Conservation (phyloP, 305 asterid species). For the Rubia balearica region DNA sequence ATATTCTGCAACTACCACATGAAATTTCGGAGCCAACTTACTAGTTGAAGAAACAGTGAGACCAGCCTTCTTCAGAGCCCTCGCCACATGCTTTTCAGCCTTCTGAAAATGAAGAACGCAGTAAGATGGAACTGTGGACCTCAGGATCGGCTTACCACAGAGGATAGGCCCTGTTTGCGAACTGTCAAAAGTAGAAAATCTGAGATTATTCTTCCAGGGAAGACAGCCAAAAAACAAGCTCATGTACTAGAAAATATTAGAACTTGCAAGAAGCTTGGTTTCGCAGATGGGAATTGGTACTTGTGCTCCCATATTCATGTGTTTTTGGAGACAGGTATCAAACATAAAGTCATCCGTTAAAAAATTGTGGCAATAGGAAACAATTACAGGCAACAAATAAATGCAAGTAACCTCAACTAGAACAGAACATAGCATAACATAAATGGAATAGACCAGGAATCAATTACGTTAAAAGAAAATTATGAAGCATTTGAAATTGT, state of each 20-base stretch:
- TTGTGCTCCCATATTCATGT: not conserved
- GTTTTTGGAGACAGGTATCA: not conserved
- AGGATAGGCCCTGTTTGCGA: constrained; percentile 71
- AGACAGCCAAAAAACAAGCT: not conserved
- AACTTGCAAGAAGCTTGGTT: not conserved
- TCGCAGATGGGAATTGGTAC: not conserved
- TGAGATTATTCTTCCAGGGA: constrained; percentile 3
- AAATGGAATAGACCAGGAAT: not conserved
- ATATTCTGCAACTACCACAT: constrained; percentile 53
- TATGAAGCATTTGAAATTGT: not conserved
- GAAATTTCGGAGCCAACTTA: constrained; percentile 72
- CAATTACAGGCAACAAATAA: not conserved
- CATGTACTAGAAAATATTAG: not conserved
- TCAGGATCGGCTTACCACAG: constrained; percentile 70
- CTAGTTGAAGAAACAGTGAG: constrained; percentile 56
- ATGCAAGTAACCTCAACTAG: not conserved
- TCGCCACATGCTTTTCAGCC: constrained; percentile 68
- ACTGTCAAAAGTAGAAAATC: constrained; percentile 31
- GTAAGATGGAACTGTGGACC: constrained; percentile 64
- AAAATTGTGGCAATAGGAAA: not conserved
- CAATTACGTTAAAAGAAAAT: not conserved
- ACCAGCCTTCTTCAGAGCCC: constrained; percentile 78
- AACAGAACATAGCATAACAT: not conserved
- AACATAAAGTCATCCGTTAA: not conserved
- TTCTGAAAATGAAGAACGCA: constrained; percentile 60